These are phyloP conservation scores for Trypanosoma platydactyli DNA, from an alignment of 208 protist species.

Conservation along the genomic window DNA sequence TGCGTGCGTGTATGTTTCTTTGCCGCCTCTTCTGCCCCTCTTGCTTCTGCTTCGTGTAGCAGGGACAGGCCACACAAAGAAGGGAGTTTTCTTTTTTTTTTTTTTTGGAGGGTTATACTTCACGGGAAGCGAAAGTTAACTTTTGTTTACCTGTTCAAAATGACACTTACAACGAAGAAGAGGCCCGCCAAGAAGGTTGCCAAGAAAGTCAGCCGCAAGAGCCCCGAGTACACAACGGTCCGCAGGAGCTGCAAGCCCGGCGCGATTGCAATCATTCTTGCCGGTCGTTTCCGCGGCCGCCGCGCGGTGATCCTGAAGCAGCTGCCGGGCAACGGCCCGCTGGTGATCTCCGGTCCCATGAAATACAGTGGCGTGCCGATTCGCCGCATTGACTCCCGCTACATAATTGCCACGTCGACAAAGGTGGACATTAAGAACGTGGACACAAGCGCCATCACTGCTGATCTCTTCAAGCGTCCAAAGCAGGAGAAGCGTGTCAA, in stretches of 20 bases:
- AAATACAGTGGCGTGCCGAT: constrained; percentile 98
- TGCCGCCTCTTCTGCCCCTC: too few relatives aligned
- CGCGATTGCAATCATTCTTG: constrained; percentile 96
- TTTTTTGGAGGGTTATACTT: too few relatives aligned
- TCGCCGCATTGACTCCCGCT: constrained; percentile 96
- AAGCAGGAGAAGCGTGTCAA: constrained; percentile 78
- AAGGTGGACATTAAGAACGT: constrained; percentile 94
- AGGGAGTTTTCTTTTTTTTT: too few relatives aligned
- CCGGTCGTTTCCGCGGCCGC: constrained; percentile 96
- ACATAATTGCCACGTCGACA: constrained; percentile 98
- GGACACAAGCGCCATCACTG: constrained; percentile 71
- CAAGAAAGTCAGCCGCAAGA: constrained; percentile 35
- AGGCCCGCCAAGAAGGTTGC: constrained; percentile 25
- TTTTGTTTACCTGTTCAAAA: too few relatives aligned
- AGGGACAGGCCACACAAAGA: too few relatives aligned
- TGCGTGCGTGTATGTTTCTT: too few relatives aligned
- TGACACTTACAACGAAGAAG: constrained; percentile 11
- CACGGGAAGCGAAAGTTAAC: too few relatives aligned
- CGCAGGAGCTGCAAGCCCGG: constrained; percentile 74
- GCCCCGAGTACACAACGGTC: constrained; percentile 30
- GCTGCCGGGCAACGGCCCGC: constrained; percentile 92
- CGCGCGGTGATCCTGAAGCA: constrained; percentile 99
- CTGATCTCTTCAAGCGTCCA: constrained; percentile 64
- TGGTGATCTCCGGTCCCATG: constrained; percentile 95
- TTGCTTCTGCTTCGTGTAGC: too few relatives aligned